Percentiles rank a stretch among this genome's conserved stretches.
Conservation (phyloP, 306 rosid genomes). For the barrel medic (Medicago truncatula) region MtrunA17r5.0-ANR NC_053049.1:38478001-38478500, state of each 20-base stretch:
- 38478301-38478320: too few species aligned
- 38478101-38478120: not conserved
- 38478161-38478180: not conserved
- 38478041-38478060: conserved; percentile 10
- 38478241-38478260: too few species aligned
- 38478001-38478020: not conserved
- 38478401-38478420: not conserved
- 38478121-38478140: not conserved
- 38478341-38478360: not conserved
- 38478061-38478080: conserved; percentile 11
- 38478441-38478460: not conserved
- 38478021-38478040: not conserved
- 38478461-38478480: not conserved
- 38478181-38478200: not conserved
- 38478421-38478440: not conserved
- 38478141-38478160: not conserved
- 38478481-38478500: not conserved
- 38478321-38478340: too few species aligned
- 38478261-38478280: too few species aligned
- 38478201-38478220: not conserved
- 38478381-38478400: not conserved
- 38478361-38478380: not conserved
- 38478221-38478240: not conserved
- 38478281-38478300: too few species aligned
- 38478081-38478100: not conserved